Base-by-base conservation (phyloP, 2,329 filamentous ascomycete species). In the Samsoniella hepiali region DNA sequence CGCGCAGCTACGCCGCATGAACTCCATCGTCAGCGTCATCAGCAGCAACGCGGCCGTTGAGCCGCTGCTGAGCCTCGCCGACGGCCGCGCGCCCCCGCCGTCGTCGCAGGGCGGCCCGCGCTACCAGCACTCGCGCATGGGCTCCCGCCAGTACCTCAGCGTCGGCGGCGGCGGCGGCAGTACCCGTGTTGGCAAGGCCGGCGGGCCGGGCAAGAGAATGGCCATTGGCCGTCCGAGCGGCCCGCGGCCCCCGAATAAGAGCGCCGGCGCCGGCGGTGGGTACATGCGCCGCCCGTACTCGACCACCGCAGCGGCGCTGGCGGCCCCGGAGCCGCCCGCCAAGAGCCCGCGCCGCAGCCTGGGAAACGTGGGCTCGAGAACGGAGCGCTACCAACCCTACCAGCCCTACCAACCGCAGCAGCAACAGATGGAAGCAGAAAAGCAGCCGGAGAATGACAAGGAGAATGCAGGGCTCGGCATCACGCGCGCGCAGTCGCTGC, bases 1-100 rank as follows among this genome's bases (percentile, higher is more conserved):
- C 36, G 77, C 78, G 22, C 79, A 84, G 70, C 79, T 86, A 63
- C 78, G 84, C 10, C 77, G 83, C 58, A 86, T 85, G 82, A 85
- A 86, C 73, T 84, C 81, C 71, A 73, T 80, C 60, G 69, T 83
- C 51, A 82, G 78, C 68, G 74, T 77, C 2, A 74, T 77, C 62
- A 82, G 80, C 73, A 71, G 72, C 22, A 74, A 75, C 1, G 79
- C 79, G 0, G 1, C 78, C 22, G 11, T n/a, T 29, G 22, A 22
- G 49, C 31, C 77, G 9, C 67, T 81, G 22, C 75, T 77, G 0
- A 70, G 67, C 0, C 69, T 79, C 17, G 67, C 78, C 31, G 75
- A 75, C 51, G 77, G 77, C 29, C 75, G 68, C 69, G 22, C 22
- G 22, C 22, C 22, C 22, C 22, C 22, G 22, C 22, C 22, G 22